Evolutionary conservation across 768 basidiomycete genomes (phyloP).

Genomic region (Lenzites betulinus): DNA sequence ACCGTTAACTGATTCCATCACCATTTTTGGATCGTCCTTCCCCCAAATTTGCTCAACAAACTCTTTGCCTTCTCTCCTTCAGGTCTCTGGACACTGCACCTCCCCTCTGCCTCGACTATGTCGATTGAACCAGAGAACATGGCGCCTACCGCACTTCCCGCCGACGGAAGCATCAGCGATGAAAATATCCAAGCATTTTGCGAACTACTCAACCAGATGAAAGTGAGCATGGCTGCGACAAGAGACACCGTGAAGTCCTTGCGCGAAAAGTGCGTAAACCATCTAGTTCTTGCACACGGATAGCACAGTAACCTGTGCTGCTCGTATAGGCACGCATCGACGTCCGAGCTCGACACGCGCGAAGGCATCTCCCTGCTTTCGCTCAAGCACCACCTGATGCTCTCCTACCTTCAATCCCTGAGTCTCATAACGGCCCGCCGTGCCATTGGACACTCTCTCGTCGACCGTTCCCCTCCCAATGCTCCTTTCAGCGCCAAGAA

Average conservation of each 20-base stretch:
- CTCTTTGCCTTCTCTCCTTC: not conserved
- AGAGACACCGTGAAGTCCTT: slow-evolving; percentile 57
- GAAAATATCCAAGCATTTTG: slow-evolving; percentile 20
- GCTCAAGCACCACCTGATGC: slow-evolving; percentile 79
- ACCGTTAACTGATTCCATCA: slow-evolving; percentile 53
- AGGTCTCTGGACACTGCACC: not conserved
- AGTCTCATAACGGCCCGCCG: slow-evolving; percentile 73
- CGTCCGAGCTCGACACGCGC: slow-evolving; percentile 50
- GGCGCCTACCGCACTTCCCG: not conserved
- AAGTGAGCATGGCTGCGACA: slow-evolving; percentile 59
- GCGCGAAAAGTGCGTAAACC: slow-evolving; percentile 50
- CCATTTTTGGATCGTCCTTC: not conserved
- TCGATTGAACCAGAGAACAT: not conserved
- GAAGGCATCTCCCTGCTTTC: slow-evolving; percentile 92
- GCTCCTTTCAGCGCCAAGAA: slow-evolving; percentile 54
- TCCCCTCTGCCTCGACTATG: not conserved
- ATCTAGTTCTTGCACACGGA: not conserved
- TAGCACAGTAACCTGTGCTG: not conserved
- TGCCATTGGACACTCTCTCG: slow-evolving; percentile 63
- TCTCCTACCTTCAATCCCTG: slow-evolving; percentile 86
- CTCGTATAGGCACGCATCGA: slow-evolving; percentile 29
- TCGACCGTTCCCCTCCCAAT: slow-evolving; percentile 48
- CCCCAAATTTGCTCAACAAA: slow-evolving; percentile 3
- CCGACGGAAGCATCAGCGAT: slow-evolving; percentile 1
- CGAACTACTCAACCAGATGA: slow-evolving; percentile 55